phyloP scores from a whole-genome alignment of 1,284 basidiomycete species.

The Cryptococcus sp. region DNA sequence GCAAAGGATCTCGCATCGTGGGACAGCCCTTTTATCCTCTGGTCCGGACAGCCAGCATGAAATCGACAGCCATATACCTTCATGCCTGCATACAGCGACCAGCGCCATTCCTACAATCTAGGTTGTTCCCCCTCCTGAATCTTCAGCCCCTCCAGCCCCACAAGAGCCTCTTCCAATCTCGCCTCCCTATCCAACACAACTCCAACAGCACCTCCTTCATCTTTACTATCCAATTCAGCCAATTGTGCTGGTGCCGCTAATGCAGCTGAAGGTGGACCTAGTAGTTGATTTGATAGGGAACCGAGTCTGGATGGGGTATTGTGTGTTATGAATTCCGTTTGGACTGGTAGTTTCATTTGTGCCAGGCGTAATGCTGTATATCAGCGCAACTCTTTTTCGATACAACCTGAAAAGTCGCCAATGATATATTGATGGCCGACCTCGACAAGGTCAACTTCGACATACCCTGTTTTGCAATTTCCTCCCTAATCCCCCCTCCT shows the following conservation, averaged over 20 bases:
- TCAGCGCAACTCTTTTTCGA: neutral
- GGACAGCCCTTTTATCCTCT: too few relatives aligned
- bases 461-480: slow-evolving; percentile 86
- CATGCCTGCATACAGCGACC: too few relatives aligned
- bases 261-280: slow-evolving; percentile 26
- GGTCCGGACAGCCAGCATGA: too few relatives aligned
- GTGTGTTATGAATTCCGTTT: slow-evolving; percentile 80
- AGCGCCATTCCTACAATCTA: neutral
- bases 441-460: too few relatives aligned
- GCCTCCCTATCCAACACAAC: slow-evolving; percentile 59
- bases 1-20: too few relatives aligned
- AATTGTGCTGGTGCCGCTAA: slow-evolving; percentile 19
- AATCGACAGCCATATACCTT: too few relatives aligned
- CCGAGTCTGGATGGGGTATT: slow-evolving; percentile 75
- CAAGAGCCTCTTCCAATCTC: slow-evolving; percentile 71
- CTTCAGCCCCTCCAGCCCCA: neutral
- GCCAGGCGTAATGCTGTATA: slow-evolving; percentile 76
- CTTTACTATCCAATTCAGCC: slow-evolving; percentile 20
- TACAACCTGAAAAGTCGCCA: too few relatives aligned
- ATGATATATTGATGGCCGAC: too few relatives aligned
- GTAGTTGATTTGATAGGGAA: slow-evolving; percentile 28
- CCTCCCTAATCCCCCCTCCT: slow-evolving; percentile 82
- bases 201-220: slow-evolving; percentile 20
- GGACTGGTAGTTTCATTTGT: slow-evolving; percentile 81
- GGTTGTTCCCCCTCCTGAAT: neutral